Base-by-base conservation (phyloP, 108 stramenopile genomes). In the Discostella pseudostelligera region DNA sequence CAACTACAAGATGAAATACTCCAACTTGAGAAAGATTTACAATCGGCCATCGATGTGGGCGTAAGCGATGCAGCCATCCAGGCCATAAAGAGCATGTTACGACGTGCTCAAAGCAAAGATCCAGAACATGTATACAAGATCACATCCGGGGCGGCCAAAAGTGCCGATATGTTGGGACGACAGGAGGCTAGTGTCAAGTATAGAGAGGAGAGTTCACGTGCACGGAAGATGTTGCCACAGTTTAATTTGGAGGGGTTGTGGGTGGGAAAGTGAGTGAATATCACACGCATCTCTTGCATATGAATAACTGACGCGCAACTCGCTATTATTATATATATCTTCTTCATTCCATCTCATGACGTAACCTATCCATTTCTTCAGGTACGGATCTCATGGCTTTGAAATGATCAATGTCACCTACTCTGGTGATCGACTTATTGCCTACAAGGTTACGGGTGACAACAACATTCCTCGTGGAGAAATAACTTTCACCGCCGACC, bases 211-310 rank as follows among this genome's bases (percentile, higher is more conserved):
- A 84, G 84, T 16, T 21, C 39, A 25, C 59, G 48, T 32, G 84
- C 86, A 11, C 80, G 78, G 26, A 82, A 58, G 57, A 67, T 69
- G 48, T 58, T 92, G 24, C 85, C 85, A 14, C 85, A 84, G 50
- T 88, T 84, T 55, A 85, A 88, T 64, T 60, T 92, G 55, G 90
- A 92, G 63, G 90, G 90, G 45, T 49, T 90, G 35, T 90, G 89
- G 89, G 86, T 90, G 29, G 90, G 90, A 59, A 87, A 88, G 90
- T 90, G 81, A 81, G 89, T 83, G 0, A n/a, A n/a, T n/a, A n/a
- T 20, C 9, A 21, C n/a, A n/a, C n/a, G n/a, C n/a, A n/a, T 64
- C 35, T 65, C 6, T 36, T 51, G n/a, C 56, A 42, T 37, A 29
- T 65, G 16, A 39, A 9, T 59, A 47, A 6, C 7, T 56, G 8